A percentile compares a stretch with the other conserved stretches of the same genome.
phyloP scores from a whole-genome alignment of 495 filamentous ascomycete genomes.

The Pseudevernia furfuracea region DNA sequence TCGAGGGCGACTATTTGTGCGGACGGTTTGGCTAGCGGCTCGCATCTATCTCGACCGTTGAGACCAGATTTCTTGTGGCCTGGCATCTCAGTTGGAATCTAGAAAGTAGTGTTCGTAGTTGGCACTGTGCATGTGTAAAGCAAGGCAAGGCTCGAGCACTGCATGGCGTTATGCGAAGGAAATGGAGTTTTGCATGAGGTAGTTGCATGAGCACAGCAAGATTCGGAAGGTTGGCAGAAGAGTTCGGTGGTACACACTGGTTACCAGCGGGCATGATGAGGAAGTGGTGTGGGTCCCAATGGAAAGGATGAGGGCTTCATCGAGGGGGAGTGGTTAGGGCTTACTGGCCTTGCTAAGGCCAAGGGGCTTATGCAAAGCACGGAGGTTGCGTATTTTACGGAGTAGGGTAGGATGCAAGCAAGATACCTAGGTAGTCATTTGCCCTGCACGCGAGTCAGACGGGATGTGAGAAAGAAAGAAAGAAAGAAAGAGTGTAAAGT shows the following conservation, averaged over 20 bases:
- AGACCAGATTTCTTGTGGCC: background rate
- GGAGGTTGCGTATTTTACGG: background rate
- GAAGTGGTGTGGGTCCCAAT: background rate
- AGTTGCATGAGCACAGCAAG: background rate
- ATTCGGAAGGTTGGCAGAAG: too few species aligned
- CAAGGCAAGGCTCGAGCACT: slow-evolving; percentile 1
- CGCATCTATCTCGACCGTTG: background rate
- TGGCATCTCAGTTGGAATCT: background rate
- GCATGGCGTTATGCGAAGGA: background rate
- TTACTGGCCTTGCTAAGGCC: background rate
- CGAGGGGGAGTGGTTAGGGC: too few species aligned
- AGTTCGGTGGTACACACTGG: background rate
- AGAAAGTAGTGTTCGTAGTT: background rate
- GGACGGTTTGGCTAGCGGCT: background rate
- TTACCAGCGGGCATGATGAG: background rate
- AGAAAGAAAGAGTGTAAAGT: too few species aligned
- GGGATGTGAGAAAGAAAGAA: background rate
- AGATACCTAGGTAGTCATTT: background rate
- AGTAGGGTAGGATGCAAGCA: background rate
- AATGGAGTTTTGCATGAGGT: background rate
- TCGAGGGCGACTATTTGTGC: background rate
- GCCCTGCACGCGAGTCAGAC: background rate
- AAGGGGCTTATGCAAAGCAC: background rate
- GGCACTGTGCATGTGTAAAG: background rate
- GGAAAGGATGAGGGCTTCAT: background rate